phyloP scores from a whole-genome alignment of 1,139 yeast genomes.

The Taphrina betulina region DNA sequence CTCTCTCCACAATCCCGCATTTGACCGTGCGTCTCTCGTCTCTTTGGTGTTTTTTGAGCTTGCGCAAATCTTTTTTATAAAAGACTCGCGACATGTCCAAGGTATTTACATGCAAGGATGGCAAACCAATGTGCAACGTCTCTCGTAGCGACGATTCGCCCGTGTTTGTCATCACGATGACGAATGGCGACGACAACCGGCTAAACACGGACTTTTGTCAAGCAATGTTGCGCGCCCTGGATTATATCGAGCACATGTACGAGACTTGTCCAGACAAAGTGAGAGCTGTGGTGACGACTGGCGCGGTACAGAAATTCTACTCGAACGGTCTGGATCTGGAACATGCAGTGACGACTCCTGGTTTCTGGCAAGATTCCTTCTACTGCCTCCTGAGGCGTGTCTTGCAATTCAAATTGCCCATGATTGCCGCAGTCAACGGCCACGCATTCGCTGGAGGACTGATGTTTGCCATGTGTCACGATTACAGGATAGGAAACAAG shows the following conservation, averaged over 20 bases:
- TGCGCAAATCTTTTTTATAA: no score
- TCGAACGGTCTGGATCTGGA: conserved; percentile 48
- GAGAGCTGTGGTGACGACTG: conserved; percentile 45
- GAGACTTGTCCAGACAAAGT: no score
- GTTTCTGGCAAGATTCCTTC: conserved; percentile 43
- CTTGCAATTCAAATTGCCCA: conserved; percentile 47
- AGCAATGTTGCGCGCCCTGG: conserved; percentile 44
- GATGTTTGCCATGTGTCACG: conserved; percentile 46
- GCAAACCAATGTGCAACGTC: no score
- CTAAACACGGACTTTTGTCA: conserved; percentile 43
- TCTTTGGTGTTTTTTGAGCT: no score
- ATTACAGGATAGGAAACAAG: conserved; percentile 47
- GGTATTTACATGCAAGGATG: no score
- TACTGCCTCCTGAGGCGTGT: conserved; percentile 44
- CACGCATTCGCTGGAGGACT: conserved; percentile 50
- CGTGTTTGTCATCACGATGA: no score
- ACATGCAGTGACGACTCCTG: conserved; percentile 43
- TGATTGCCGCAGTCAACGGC: conserved; percentile 47
- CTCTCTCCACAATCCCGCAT: no score
- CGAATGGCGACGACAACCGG: conserved; percentile 46
- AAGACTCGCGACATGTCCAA: no score
- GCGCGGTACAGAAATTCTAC: conserved; percentile 45
- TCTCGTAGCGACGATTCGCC: no score
- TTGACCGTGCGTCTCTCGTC: no score
- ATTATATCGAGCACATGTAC: conserved; percentile 41